Evolutionary conservation across 768 basidiomycete genomes (phyloP), one percentile per base, ranked within the genome.

Genomic region (Leccinum arenicola): DNA sequence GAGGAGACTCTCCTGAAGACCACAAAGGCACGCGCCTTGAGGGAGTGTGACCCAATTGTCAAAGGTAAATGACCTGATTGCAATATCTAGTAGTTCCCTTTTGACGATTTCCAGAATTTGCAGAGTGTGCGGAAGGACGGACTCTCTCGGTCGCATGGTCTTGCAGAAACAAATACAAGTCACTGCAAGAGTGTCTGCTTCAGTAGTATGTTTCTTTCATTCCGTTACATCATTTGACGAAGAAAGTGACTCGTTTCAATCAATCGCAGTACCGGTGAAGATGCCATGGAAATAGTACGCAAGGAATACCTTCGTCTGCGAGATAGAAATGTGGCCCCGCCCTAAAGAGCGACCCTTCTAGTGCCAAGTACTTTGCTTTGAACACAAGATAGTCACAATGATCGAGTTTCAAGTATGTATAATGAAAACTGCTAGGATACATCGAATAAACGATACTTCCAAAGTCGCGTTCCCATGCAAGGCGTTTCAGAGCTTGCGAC

Each of bases 81-180:
- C 51, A 27, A 14, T 15, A 45, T 11, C 19, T 38, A 31, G 4
- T n/a, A 27, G 19, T 25, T 51, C 21, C 43, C 52, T n/a, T 15
- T 12, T 49, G 58, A 65, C 50, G 25, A 27, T 21, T 14, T 33
- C 31, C 69, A 95, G 93, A 84, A 54, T 95, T 94, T 68, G 93
- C 93, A 15, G 80, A 85, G n/a, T 95, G 93, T 70, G 87, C 89
- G 2, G 77, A 81, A 55, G 91, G 91, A 8, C 84, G 93, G 8
- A 90, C 88, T 3, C 73, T 95, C 54, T 91, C 93, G 6, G 87
- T 94, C 25, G 87, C 87, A 14, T 95, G 93, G 93, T 83, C 86
- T 23, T 95, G 93, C 69, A 84, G 81, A 68, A 78, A 78, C 33
- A 81, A 87, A 68, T 83, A 90, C 55, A 85, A 82, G 65, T 77